Base-by-base conservation (phyloP, 2,329 filamentous ascomycete genomes). In the Epichloe sibirici region DNA sequence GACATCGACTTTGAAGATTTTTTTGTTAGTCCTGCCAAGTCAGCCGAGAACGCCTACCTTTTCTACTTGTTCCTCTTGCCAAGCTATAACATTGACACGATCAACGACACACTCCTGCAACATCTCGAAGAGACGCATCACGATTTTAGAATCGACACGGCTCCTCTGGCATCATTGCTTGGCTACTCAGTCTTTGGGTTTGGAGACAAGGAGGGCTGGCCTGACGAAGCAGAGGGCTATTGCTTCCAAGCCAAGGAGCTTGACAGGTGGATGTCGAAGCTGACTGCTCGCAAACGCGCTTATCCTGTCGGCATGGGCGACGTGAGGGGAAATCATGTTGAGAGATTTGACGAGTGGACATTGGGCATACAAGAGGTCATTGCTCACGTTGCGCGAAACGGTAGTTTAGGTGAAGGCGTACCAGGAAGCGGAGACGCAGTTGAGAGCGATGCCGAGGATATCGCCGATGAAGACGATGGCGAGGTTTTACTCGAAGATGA, bases 231-330 rank as follows among this genome's bases (percentile, higher is more conserved):
- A 54, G 87, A 93, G 60, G 91, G 91, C 0, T 98, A 90, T 69
- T 96, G 91, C 65, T 90, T 88, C 56, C 91, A 97, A 65, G 91
- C 91, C 1, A 87, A 85, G 62, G 85, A 95, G 59, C 75, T 94
- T 3, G 91, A 98, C 65, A 90, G 83, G 65, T 97, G 93, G 91
- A 88, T 98, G 86, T 90, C 91, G n/a, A 94, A 90, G 65, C 71
- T 98, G 62, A 95, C 90, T 0, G 85, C 81, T 2, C 80, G 85
- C 56, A 95, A 91, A 70, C 78, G 90, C 63, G 90, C 89, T 1
- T 97, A 86, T 61, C 91, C 91, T 0, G 73, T 97, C 6, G 93
- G 93, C 4, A 84, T 91, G 76, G 89, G 86, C 2, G 90, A 97
- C 67, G 79, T 86, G 53, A 94, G 90, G 68, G 76, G 71, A n/a